Conservation (phyloP, 1,284 basidiomycete species). For the Ganoderma boninense region DNA sequence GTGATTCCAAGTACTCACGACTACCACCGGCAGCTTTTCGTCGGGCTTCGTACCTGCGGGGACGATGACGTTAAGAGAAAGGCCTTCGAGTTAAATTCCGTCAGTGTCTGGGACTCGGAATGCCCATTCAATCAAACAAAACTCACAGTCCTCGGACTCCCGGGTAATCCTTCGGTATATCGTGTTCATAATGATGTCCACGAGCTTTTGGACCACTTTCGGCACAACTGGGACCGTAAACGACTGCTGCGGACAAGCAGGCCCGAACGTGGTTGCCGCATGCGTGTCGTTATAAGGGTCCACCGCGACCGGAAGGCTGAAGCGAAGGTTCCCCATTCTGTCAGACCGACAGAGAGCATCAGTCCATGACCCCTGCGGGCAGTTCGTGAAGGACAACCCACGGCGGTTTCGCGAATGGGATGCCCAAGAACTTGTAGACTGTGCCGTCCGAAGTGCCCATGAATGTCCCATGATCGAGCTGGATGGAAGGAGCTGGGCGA, state of each 20-base stretch:
- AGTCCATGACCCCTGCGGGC: neutral
- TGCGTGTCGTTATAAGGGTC: conserved; percentile 42
- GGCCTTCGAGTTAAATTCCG: neutral
- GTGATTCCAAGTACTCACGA: conserved; percentile 7
- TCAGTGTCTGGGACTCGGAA: neutral
- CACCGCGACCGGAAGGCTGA: conserved; percentile 45
- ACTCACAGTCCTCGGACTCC: conserved; percentile 56
- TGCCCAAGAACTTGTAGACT: conserved; percentile 36
- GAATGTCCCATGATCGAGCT: conserved; percentile 37
- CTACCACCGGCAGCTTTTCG: conserved; percentile 26
- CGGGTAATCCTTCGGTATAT: conserved; percentile 46
- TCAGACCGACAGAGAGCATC: neutral
- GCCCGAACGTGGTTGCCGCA: conserved; percentile 40
- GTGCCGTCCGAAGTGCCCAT: conserved; percentile 32
- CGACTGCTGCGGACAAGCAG: conserved; percentile 47
- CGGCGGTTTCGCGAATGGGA: conserved; percentile 40
- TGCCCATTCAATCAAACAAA: neutral
- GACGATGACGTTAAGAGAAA: conserved; percentile 28
- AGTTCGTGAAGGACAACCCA: conserved; percentile 18
- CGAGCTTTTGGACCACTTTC: conserved; percentile 43
- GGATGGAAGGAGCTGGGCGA: conserved; percentile 30
- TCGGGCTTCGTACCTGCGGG: conserved; percentile 25
- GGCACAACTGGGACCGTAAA: conserved; percentile 39
- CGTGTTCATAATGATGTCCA: conserved; percentile 48
- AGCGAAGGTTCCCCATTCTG: conserved; percentile 39